Evolutionary conservation across 106 monocot genomes (phyloP).

Genomic region (Phalaenopsis equestris): DNA sequence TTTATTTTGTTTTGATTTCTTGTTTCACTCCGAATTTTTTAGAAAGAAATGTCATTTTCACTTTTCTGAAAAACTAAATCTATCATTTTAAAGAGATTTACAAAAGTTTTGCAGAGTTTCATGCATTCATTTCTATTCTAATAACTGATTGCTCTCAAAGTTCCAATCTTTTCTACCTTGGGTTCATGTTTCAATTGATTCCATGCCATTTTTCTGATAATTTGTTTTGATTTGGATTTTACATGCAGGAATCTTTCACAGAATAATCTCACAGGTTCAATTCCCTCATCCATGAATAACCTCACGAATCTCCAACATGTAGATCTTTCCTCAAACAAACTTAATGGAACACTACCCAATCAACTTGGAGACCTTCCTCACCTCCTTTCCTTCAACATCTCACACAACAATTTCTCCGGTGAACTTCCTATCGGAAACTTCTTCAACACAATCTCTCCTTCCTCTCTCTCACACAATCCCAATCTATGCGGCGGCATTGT

Average conservation of each 20-base stretch:
- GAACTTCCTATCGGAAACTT: constrained; percentile 44
- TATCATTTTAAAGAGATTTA: background rate
- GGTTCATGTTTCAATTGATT: background rate
- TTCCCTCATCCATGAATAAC: constrained; percentile 21
- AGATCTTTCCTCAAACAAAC: constrained; percentile 38
- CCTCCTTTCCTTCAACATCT: constrained; percentile 42
- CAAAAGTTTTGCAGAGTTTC: background rate
- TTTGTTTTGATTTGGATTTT: background rate
- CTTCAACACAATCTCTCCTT: constrained; percentile 46
- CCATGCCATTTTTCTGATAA: background rate
- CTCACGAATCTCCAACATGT: constrained; percentile 32
- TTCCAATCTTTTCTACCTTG: no score
- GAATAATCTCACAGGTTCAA: constrained; percentile 15
- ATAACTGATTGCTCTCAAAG: no score
- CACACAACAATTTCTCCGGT: constrained; percentile 39
- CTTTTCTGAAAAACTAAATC: no score
- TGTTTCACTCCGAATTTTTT: no score
- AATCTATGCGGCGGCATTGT: constrained; percentile 41
- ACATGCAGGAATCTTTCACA: constrained; percentile 8
- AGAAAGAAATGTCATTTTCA: no score
- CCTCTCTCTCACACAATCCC: constrained; percentile 32
- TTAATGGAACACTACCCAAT: constrained; percentile 41
- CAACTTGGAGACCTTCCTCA: constrained; percentile 36
- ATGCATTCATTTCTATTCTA: background rate
- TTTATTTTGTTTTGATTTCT: no score